A percentile compares a stretch with the other conserved stretches of the same genome.
Conservation (phyloP, 805 yeast species). For the Saturnispora dispora region DNA sequence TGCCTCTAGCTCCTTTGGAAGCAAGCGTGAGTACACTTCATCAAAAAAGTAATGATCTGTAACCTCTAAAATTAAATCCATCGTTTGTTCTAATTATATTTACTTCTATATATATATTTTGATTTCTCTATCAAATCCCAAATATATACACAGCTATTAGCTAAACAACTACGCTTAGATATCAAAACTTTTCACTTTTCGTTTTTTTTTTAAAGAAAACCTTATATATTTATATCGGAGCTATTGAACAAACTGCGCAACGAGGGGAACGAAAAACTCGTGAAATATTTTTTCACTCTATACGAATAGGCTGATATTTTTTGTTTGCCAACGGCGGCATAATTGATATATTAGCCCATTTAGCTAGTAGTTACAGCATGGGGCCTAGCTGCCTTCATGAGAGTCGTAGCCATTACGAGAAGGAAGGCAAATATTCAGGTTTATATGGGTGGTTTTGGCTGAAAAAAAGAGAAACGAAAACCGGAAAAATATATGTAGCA, state of each 20-base stretch:
- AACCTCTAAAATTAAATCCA: slow-evolving; percentile 89
- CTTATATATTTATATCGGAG: not conserved
- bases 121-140: not conserved
- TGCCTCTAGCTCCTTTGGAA: slow-evolving; percentile 48
- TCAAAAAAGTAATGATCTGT: slow-evolving; percentile 70
- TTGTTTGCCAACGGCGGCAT: not conserved
- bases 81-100: slow-evolving; percentile 20
- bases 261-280: slow-evolving; percentile 6
- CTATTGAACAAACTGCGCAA: not conserved
- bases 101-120: not conserved
- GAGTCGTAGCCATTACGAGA: no score
- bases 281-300: not conserved
- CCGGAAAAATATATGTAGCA: not conserved
- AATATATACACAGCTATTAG: not conserved
- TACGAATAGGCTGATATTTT: slow-evolving; percentile 1
- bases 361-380: not conserved
- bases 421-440: no score
- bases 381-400: not conserved
- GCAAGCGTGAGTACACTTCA: slow-evolving; percentile 54
- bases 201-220: not conserved
- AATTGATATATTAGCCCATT: not conserved
- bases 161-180: not conserved
- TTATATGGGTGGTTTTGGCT: no score
- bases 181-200: not conserved
- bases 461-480: not conserved